phyloP scores from a whole-genome alignment of 768 basidiomycete species.

The Obba rivulosa region DNA sequence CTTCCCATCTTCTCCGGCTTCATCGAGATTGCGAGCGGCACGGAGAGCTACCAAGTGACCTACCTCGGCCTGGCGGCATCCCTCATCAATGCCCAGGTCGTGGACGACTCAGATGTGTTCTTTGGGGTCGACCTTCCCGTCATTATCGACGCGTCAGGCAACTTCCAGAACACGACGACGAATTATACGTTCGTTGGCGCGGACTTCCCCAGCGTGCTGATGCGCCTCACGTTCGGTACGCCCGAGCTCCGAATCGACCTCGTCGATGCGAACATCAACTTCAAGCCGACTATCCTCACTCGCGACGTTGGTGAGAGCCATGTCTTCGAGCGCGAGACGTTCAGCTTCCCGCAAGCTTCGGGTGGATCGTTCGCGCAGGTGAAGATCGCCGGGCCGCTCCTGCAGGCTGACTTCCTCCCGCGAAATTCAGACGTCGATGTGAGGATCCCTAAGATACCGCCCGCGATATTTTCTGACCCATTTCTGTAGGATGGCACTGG shows the following conservation, averaged over 20 bases:
- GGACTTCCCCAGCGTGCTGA: conserved; percentile 35
- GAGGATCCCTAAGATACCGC: background rate
- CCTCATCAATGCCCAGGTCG: conserved; percentile 43
- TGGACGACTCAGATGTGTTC: conserved; percentile 45
- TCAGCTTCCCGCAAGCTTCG: conserved; percentile 33
- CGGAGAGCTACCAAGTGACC: conserved; percentile 36
- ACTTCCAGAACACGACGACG: conserved; percentile 32
- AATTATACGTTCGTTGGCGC: conserved; percentile 43
- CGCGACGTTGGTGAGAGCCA: conserved; percentile 8
- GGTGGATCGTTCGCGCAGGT: conserved; percentile 33
- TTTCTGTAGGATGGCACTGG: conserved; percentile 23
- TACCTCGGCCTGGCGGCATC: conserved; percentile 41
- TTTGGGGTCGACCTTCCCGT: conserved; percentile 42
- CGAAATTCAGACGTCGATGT: conserved; percentile 36
- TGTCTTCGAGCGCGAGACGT: conserved; percentile 20
- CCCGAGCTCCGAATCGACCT: conserved; percentile 42
- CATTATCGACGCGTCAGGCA: conserved; percentile 35
- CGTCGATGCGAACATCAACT: conserved; percentile 35
- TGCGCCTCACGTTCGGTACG: conserved; percentile 45
- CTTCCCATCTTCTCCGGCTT: conserved; percentile 60
- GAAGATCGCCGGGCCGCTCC: conserved; percentile 40
- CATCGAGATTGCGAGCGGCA: conserved; percentile 33
- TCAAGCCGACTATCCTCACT: conserved; percentile 35
- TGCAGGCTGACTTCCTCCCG: conserved; percentile 40
- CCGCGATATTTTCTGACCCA: background rate